These are phyloP conservation scores for Ascocoryne sarcoides DNA, from an alignment of 2,329 filamentous ascomycete genomes.

Conservation along the genomic window DNA sequence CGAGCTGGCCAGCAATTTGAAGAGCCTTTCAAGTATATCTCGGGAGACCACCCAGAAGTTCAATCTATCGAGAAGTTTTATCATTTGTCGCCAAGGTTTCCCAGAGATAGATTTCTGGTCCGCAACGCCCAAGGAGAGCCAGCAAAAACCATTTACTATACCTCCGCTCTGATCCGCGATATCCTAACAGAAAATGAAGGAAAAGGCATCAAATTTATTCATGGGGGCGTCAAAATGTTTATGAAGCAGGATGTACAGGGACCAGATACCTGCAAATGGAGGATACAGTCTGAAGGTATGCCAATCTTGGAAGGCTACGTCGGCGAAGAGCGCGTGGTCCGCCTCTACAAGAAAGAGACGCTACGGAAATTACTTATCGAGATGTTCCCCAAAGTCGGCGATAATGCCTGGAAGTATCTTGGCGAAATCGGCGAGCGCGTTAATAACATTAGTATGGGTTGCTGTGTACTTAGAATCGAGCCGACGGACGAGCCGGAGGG, in stretches of 20 bases:
- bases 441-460: slow-evolving; percentile 75
- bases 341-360: slow-evolving; percentile 68
- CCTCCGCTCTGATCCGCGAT: slow-evolving; percentile 71
- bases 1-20: slow-evolving; percentile 50
- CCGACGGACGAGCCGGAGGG: slow-evolving; percentile 55
- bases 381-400: slow-evolving; percentile 88
- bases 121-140: slow-evolving; percentile 84
- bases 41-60: slow-evolving; percentile 66
- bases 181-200: slow-evolving; percentile 84
- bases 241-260: slow-evolving; percentile 93
- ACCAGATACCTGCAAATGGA: slow-evolving; percentile 81
- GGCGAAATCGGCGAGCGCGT: slow-evolving; percentile 84
- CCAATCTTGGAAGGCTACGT: slow-evolving; percentile 87
- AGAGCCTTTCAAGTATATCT: slow-evolving; percentile 90
- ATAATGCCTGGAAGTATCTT: slow-evolving; percentile 64
- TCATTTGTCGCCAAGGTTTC: slow-evolving; percentile 73
- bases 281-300: slow-evolving; percentile 91
- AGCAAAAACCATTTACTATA: slow-evolving; percentile 95
- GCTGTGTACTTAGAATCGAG: slow-evolving; percentile 80
- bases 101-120: slow-evolving; percentile 87
- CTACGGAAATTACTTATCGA: slow-evolving; percentile 77
- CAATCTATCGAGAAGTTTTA: slow-evolving; percentile 76
- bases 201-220: slow-evolving; percentile 87
- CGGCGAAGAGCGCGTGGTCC: slow-evolving; percentile 65
- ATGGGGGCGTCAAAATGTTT: slow-evolving; percentile 97